Conservation (phyloP, 208 protist genomes). For the Leishmania amazonensis region DNA sequence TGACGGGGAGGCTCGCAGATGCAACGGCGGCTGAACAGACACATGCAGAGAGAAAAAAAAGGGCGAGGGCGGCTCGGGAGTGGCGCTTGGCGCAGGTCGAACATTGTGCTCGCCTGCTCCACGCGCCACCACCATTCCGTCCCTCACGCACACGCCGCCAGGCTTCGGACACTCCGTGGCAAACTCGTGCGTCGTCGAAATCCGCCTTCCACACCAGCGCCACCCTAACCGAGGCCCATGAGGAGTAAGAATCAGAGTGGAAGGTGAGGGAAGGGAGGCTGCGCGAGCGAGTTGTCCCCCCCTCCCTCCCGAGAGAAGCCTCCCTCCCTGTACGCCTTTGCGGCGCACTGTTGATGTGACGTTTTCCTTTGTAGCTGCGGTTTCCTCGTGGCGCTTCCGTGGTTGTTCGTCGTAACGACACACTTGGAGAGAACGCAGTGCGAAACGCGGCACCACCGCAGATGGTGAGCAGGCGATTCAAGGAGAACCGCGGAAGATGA, state of each 20-base stretch:
- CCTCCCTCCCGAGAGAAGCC: too few species aligned
- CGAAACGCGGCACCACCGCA: neutral
- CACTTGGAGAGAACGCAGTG: too few species aligned
- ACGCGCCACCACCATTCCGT: neutral
- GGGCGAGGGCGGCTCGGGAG: too few species aligned
- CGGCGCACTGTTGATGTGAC: too few species aligned
- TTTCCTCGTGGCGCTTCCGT: too few species aligned
- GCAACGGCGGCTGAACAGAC: neutral
- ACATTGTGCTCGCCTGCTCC: too few species aligned
- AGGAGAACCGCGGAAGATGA: neutral
- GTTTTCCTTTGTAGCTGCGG: too few species aligned
- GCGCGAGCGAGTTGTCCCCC: neutral
- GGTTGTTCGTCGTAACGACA: too few species aligned
- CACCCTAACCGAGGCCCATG: neutral
- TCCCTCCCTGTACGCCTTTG: too few species aligned
- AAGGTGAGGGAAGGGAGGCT: neutral
- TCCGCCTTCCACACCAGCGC: neutral
- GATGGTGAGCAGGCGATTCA: neutral
- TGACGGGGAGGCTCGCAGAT: neutral
- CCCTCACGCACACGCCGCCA: neutral
- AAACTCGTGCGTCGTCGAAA: neutral
- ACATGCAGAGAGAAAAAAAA: neutral
- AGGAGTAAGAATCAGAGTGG: neutral
- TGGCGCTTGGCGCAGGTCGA: neutral
- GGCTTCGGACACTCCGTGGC: neutral